phyloP scores from a whole-genome alignment of 345 rosid species.

The Euphorbia lathyris region DNA sequence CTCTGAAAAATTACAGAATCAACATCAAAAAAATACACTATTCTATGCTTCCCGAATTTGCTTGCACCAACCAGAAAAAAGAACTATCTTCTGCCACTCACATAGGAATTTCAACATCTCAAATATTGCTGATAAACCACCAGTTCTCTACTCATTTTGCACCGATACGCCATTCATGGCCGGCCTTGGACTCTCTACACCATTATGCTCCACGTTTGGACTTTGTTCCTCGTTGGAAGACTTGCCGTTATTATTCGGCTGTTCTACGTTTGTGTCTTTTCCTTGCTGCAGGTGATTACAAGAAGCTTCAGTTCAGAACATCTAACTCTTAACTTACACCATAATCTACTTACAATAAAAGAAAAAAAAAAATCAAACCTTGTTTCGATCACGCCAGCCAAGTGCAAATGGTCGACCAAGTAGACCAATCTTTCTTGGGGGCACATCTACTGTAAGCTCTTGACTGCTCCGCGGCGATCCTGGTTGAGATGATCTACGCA shows the following conservation, averaged over 20 bases:
- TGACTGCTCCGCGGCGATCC: conserved; percentile 52
- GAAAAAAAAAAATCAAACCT: conserved; percentile 40
- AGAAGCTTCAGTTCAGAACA: not conserved
- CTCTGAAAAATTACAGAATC: not conserved
- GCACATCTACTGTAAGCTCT: conserved; percentile 60
- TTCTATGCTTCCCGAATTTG: conserved; percentile 1
- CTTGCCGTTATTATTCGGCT: conserved; percentile 46
- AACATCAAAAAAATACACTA: not conserved
- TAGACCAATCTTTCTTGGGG: conserved; percentile 72
- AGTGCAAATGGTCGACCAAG: conserved; percentile 89
- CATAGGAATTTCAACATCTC: conserved; percentile 1
- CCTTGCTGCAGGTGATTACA: conserved; percentile 36
- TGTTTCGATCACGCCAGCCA: conserved; percentile 96
- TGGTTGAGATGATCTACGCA: conserved; percentile 52
- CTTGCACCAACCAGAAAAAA: conserved; percentile 4
- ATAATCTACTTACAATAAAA: not conserved
- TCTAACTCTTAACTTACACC: not conserved
- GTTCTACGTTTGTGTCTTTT: conserved; percentile 35
- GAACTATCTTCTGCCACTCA: conserved; percentile 26
- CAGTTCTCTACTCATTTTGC: conserved; percentile 31
- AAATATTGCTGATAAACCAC: conserved; percentile 10
- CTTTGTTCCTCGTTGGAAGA: conserved; percentile 18
- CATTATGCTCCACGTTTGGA: conserved; percentile 10
- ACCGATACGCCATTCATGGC: conserved; percentile 31
- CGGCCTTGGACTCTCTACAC: conserved; percentile 35